Evolutionary conservation across 768 basidiomycete species (phyloP), one percentile per base, ranked within the genome.

Genomic region (Clitopilus passeckerianus): DNA sequence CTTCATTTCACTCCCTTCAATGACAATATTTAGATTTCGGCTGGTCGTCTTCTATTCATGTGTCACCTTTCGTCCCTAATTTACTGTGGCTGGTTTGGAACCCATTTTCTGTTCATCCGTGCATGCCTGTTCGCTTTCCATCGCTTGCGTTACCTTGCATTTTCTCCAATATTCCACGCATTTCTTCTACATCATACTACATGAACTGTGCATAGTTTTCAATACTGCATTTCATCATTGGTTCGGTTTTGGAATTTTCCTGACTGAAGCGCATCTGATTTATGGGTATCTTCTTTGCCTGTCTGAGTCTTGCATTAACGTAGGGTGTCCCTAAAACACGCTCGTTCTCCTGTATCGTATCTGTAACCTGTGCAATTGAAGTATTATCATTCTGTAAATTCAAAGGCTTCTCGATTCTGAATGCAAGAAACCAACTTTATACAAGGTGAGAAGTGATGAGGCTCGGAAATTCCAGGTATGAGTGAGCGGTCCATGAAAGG

Each of bases 1-100:
- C 15, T 23, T 35, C 59, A 34, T 30, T 56, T 44, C 24, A 23
- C 43, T 43, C 57, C 22, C 30, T 34, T 59, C 52, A 18, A 50
- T 50, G 22, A 10, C 30, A 43, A 33, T 41, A 22, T 57, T 10
- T 60, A 57, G 56, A 59, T 61, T 43, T 58, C 54, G 58, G 54
- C 54, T 59, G 63, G 65, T 61, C 62, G 59, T 35, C 50, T 53
- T 57, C 60, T 58, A 43, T 20, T 23, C 27, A 30, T 30, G 27
- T 37, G 30, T 58, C 44, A 44, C 57, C 18, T 57, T 34, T 43
- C 30, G 22, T 30, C 35, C n/a, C 27, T 60, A 35, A 22, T 44
- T 58, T 53, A 56, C 56, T 54, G 54, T 22, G 41, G 35, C 58
- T 56, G 50, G 54, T 53, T 23, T 50, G 58, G 59, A 33, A 15